phyloP scores from a whole-genome alignment of 257 asterid species.

The Ajuga chamaepitys region DNA sequence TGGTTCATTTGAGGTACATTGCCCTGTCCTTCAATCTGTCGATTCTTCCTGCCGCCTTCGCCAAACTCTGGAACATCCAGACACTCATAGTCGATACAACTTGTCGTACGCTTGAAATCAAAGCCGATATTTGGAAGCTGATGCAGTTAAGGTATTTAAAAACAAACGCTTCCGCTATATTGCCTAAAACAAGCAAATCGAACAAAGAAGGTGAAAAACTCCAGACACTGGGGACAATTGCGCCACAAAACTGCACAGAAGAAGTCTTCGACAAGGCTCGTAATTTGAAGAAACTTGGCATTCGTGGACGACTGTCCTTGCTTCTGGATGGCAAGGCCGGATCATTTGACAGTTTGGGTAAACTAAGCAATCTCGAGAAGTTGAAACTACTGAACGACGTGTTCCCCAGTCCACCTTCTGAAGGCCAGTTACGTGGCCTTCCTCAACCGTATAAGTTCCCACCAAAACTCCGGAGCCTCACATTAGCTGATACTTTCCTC shows the following conservation, averaged over 20 bases:
- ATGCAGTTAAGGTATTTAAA: slow-evolving; percentile 34
- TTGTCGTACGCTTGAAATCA: slow-evolving; percentile 23
- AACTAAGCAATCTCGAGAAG: slow-evolving; percentile 30
- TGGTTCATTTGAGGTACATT: slow-evolving; percentile 34
- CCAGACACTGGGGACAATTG: slow-evolving; percentile 37
- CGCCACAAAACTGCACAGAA: slow-evolving; percentile 43
- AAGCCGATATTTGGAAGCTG: slow-evolving; percentile 42
- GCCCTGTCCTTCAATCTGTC: slow-evolving; percentile 19
- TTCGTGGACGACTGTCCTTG: slow-evolving; percentile 35
- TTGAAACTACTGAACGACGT: slow-evolving; percentile 43
- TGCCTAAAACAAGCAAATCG: slow-evolving; percentile 19
- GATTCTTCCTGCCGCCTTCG: slow-evolving; percentile 27
- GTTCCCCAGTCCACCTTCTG: slow-evolving; percentile 24
- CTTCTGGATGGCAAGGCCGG: slow-evolving; percentile 28
- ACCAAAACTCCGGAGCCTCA: slow-evolving; percentile 29
- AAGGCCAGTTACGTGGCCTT: slow-evolving; percentile 21
- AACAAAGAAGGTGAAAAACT: slow-evolving; percentile 24
- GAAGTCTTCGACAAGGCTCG: slow-evolving; percentile 32
- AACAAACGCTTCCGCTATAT: slow-evolving; percentile 30
- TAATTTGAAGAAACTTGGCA: slow-evolving; percentile 42
- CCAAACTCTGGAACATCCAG: slow-evolving; percentile 42
- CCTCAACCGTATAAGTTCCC: slow-evolving; percentile 34
- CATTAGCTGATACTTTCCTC: slow-evolving; percentile 25
- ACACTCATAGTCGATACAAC: slow-evolving; percentile 42
- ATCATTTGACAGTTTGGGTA: slow-evolving; percentile 32